Base-by-base conservation (phyloP, 306 rosid genomes). In the Calophaca sinica region DNA sequence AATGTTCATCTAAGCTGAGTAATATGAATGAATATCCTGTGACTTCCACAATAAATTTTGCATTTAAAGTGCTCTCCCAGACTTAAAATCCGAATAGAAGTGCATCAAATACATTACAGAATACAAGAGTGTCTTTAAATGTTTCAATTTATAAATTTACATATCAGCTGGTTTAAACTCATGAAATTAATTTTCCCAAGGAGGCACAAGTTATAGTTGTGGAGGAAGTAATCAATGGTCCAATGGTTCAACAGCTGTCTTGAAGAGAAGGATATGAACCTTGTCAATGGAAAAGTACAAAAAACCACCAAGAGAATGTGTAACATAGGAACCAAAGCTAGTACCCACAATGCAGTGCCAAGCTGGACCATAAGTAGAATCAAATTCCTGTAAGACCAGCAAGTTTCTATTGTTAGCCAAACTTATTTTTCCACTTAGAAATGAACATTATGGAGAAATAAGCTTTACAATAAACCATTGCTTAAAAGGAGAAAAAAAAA, bases 331-430 rank as follows among this genome's bases (percentile, higher is more conserved):
- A 14, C 98, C 98, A 78, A 91, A 93, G 87, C 98, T 91, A 33
- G 92, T 89, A 52, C 98, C 98, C 45, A 91, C 98, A 44, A 93
- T 91, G 88, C 98, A 93, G 78, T 93, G 98, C 98, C 98, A 93
- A 55, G 98, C 98, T 26, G 96, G 97, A 55, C 98, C 98, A 80
- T 88, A 91, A 0, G 87, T 62, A 32, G 98, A 86, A 83, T 93
- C 98, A 77, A 91, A 93, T 64, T 91, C 98, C 98, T 93, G 92
- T 32, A 76, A 85, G 11, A 62, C 45, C 67, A 58, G 10, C 4
- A 77, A 48, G 52, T 33, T 52, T 2, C 52, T 11, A 68, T 77
- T 68, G 68, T 74, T 9, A 78, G 55, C 63, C 48, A 74, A 50
- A 62, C 5, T 63, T 20, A 39, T 42, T 75, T 75, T 51, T 50